Percentiles rank a stretch among this genome's conserved stretches.
phyloP scores from a whole-genome alignment of 768 basidiomycete species.

The Neoboletus magnificus region DNA sequence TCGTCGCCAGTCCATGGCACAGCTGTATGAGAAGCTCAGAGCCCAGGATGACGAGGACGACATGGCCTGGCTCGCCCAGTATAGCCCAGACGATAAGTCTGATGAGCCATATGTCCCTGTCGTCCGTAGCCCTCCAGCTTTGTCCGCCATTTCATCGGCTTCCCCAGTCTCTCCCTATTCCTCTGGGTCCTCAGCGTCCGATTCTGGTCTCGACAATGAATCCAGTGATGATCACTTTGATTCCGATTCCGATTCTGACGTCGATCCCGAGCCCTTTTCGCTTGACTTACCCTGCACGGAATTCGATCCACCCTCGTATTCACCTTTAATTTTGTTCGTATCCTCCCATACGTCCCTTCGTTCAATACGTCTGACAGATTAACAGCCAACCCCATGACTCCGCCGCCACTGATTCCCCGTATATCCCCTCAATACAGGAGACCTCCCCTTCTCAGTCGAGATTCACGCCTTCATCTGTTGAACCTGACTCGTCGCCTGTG shows the following conservation, averaged over 20 bases:
- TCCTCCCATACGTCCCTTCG: neutral
- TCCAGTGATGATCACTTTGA: slow-evolving; percentile 23
- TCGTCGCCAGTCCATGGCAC: slow-evolving; percentile 36
- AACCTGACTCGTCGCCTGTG: neutral
- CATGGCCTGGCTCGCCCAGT: slow-evolving; percentile 35
- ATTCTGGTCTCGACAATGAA: slow-evolving; percentile 21
- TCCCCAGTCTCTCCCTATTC: slow-evolving; percentile 26
- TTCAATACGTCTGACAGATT: slow-evolving; percentile 13
- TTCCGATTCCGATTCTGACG: slow-evolving; percentile 32
- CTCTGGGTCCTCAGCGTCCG: slow-evolving; percentile 17
- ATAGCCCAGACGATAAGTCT: slow-evolving; percentile 32
- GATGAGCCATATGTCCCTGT: slow-evolving; percentile 24
- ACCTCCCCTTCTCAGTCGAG: slow-evolving; percentile 1
- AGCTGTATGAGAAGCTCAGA: slow-evolving; percentile 33
- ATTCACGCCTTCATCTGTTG: neutral
- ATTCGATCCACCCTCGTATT: slow-evolving; percentile 4
- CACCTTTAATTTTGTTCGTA: slow-evolving; percentile 27
- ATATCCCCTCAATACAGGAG: slow-evolving; percentile 9
- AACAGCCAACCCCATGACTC: slow-evolving; percentile 17
- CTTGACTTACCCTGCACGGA: slow-evolving; percentile 13
- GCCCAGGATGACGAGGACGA: slow-evolving; percentile 36
- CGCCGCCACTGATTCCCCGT: slow-evolving; percentile 9
- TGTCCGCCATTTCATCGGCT: slow-evolving; percentile 29
- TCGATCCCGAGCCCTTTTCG: slow-evolving; percentile 23
- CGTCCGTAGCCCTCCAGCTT: slow-evolving; percentile 15